Evolutionary conservation across 306 rosid species (phyloP).

Genomic region (Citrullus colocynthis): DNA sequence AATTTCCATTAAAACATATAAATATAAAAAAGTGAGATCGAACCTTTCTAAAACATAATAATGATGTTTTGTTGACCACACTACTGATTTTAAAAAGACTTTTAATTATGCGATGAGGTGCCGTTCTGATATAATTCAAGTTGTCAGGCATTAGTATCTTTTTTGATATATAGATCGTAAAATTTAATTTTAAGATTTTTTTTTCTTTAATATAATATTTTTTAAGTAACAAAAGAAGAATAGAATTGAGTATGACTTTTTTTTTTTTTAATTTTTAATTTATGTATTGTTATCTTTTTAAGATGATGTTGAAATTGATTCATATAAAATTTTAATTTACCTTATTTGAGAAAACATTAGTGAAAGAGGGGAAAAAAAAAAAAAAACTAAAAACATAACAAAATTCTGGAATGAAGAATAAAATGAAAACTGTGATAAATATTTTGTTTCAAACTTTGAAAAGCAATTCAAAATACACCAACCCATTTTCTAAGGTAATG

Average conservation of each 20-base stretch:
- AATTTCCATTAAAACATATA: background rate
- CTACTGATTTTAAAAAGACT: background rate
- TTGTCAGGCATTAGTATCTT: too few relatives aligned
- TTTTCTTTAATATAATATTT: too few relatives aligned
- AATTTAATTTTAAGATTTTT: too few relatives aligned
- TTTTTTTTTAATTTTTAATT: too few relatives aligned
- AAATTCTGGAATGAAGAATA: too few relatives aligned
- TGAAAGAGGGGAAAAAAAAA: background rate
- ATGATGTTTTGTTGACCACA: background rate
- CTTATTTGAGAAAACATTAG: background rate
- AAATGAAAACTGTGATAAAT: background rate
- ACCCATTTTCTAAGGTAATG: conserved; percentile 1
- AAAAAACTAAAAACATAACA: background rate
- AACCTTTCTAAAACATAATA: background rate
- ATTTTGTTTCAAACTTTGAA: background rate
- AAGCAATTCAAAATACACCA: background rate
- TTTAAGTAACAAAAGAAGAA: too few relatives aligned
- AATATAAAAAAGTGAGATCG: background rate
- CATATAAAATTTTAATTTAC: background rate
- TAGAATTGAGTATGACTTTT: too few relatives aligned
- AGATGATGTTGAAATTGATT: background rate
- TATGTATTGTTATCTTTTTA: too few relatives aligned
- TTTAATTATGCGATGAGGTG: background rate
- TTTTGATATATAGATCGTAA: too few relatives aligned
- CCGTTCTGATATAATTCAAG: background rate